phyloP scores from a whole-genome alignment of 108 stramenopile species.

The Pseudonitzschia multiseries region DNA sequence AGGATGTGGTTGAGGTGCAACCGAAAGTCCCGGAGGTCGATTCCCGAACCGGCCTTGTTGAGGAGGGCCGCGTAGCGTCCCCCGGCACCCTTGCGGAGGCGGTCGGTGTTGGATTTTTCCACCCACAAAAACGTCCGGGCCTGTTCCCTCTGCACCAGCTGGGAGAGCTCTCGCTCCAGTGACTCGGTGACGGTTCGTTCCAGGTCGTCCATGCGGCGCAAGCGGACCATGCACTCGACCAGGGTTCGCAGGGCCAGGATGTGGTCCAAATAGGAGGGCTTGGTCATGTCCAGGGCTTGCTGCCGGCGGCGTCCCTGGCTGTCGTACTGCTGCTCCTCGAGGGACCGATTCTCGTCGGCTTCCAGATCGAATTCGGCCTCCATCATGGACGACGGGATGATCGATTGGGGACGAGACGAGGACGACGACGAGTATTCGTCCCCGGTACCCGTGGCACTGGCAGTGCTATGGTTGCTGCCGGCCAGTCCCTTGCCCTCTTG shows the following conservation, averaged over 20 bases:
- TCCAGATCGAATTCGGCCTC: conserved; percentile 85
- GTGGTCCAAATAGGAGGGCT: conserved; percentile 69
- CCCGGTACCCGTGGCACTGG: neutral
- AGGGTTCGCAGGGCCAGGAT: conserved; percentile 77
- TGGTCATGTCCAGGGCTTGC: conserved; percentile 15
- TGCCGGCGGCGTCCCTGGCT: conserved; percentile 16
- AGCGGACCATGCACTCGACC: conserved; percentile 67
- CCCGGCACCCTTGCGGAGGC: conserved; percentile 19
- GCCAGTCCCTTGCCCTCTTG: neutral
- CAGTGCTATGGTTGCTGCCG: neutral
- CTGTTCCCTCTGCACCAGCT: conserved; percentile 72
- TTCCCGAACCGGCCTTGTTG: conserved; percentile 33
- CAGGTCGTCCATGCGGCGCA: conserved; percentile 79
- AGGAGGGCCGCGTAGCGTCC: conserved; percentile 39
- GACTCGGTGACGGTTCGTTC: conserved; percentile 67
- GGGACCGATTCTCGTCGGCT: conserved; percentile 74
- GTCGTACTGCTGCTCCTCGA: conserved; percentile 52
- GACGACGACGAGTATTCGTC: neutral
- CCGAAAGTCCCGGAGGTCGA: conserved; percentile 69
- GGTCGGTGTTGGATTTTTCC: conserved; percentile 39
- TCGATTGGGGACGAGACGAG: conserved; percentile 16
- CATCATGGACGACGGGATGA: conserved; percentile 65
- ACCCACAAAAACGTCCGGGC: conserved; percentile 70
- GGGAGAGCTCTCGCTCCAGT: conserved; percentile 58
- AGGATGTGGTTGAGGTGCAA: conserved; percentile 69